Evolutionary conservation across 2,329 filamentous ascomycete genomes (phyloP).

Genomic region (Zarea fungicola): DNA sequence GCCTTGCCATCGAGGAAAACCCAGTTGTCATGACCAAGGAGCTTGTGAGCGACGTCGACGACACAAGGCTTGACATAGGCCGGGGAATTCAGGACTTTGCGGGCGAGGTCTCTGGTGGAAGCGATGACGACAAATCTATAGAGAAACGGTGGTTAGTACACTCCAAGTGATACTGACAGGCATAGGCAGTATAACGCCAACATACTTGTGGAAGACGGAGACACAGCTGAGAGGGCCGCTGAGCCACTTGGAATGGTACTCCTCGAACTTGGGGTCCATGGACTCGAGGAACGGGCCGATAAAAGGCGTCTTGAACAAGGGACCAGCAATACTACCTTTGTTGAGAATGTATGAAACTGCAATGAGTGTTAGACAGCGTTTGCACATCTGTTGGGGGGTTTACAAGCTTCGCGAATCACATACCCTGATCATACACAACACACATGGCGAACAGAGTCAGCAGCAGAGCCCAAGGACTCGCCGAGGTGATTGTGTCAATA

Average conservation of each 20-base stretch:
- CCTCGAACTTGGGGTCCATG: constrained; percentile 82
- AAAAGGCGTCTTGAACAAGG: constrained; percentile 72
- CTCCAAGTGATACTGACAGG: neutral
- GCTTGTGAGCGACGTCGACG: constrained; percentile 89
- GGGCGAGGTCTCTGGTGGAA: constrained; percentile 87
- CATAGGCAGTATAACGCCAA: neutral
- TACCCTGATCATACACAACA: constrained; percentile 87
- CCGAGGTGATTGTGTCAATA: constrained; percentile 51
- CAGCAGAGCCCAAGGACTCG: constrained; percentile 57
- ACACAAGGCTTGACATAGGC: constrained; percentile 91
- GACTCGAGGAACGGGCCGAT: constrained; percentile 96
- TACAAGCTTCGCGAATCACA: constrained; percentile 30
- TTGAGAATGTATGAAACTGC: constrained; percentile 68
- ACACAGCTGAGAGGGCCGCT: constrained; percentile 93
- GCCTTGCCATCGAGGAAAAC: constrained; percentile 94
- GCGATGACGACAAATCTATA: constrained; percentile 92
- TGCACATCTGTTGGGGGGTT: neutral
- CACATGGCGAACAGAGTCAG: constrained; percentile 65
- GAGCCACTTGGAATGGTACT: constrained; percentile 89
- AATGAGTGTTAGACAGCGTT: constrained; percentile 16
- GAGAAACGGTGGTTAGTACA: neutral
- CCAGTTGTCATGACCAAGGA: constrained; percentile 89
- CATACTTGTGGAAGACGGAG: constrained; percentile 97
- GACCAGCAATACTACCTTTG: constrained; percentile 73
- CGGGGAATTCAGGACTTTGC: constrained; percentile 95